Percentiles rank a stretch among this genome's conserved stretches.
phyloP scores from a whole-genome alignment of 2,329 filamentous ascomycete species.

The Gyromitra esculenta region DNA sequence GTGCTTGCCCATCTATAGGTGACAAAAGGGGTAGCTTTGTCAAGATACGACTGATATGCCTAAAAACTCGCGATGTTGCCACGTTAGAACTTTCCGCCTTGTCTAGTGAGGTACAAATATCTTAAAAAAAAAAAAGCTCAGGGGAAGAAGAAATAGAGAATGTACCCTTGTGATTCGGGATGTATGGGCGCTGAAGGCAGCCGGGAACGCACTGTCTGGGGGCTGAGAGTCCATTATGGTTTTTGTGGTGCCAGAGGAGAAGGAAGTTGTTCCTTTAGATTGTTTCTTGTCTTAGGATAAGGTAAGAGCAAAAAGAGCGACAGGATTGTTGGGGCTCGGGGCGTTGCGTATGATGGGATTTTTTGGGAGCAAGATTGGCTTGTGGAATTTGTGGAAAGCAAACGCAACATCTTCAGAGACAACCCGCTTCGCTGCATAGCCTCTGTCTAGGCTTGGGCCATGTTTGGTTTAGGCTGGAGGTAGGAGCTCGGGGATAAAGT shows the following conservation, averaged over 20 bases:
- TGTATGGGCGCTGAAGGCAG: constrained; percentile 84
- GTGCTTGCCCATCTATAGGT: constrained; percentile 91
- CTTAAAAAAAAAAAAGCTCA: neutral
- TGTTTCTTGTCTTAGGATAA: constrained; percentile 19
- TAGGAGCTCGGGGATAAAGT: neutral
- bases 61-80: constrained; percentile 28
- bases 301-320: constrained; percentile 43
- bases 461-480: neutral
- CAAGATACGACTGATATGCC: constrained; percentile 86
- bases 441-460: neutral
- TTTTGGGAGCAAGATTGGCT: constrained; percentile 4
- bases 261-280: neutral
- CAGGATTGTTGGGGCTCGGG: constrained; percentile 12
- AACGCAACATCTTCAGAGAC: constrained; percentile 41
- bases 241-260: neutral
- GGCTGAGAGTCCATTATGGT: constrained; percentile 54
- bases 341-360: neutral
- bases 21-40: constrained; percentile 89
- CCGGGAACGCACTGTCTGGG: constrained; percentile 56
- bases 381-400: constrained; percentile 33
- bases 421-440: constrained; percentile 4
- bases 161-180: constrained; percentile 76
- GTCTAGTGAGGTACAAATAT: neutral
- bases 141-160: constrained; percentile 55
- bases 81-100: constrained; percentile 40